Evolutionary conservation across 352 stramenopile genomes (phyloP), one percentile per base, ranked within the genome.

Genomic region (Detonula confervacea): DNA sequence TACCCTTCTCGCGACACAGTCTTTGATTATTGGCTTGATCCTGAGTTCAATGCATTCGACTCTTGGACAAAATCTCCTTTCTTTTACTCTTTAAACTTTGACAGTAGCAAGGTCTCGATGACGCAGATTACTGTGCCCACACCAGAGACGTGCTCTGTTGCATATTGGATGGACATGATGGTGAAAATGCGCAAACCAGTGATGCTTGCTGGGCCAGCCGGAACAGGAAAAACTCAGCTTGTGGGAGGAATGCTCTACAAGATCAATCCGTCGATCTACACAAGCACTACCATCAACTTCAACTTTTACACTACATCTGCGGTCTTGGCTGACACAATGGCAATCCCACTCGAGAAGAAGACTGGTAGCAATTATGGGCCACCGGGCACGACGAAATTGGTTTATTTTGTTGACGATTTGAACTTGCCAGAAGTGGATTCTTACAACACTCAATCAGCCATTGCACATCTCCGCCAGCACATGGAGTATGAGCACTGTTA

Each of bases 21-120:
- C 67, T 99, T 98, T 60, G 96, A 99, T 87, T 98, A 98, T 80
- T 98, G 97, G 64, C 98, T 97, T 76, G 97, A 98, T 68, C 66
- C 96, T 35, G 94, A 97, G 59, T 93, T 89, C 1, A 95, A 95
- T 63, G 89, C 96, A 47, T 98, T 98, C 69, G 91, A 97, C 35
- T 95, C 91, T 72, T 99, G 96, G 97, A 95, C 84, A 0, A 97
- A 97, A 70, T 95, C 98, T 27, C 66, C 62, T 2, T 78, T 68
- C 64, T 87, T 87, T 71, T 80, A 73, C 6, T 94, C 96, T 1
- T 90, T 96, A 0, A 90, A 92, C 33, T 98, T 98, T 79, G 96
- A 96, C 18, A 96, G 96, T 57, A 93, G 92, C 0, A 95, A 99
- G 63, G 97, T 95, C n/a, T 94, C 96, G 4, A 99, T 99, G 88